Evolutionary conservation across 2,329 filamentous ascomycete genomes (phyloP), one percentile per base, ranked within the genome.

Genomic region (Uncinocarpus reesii): DNA sequence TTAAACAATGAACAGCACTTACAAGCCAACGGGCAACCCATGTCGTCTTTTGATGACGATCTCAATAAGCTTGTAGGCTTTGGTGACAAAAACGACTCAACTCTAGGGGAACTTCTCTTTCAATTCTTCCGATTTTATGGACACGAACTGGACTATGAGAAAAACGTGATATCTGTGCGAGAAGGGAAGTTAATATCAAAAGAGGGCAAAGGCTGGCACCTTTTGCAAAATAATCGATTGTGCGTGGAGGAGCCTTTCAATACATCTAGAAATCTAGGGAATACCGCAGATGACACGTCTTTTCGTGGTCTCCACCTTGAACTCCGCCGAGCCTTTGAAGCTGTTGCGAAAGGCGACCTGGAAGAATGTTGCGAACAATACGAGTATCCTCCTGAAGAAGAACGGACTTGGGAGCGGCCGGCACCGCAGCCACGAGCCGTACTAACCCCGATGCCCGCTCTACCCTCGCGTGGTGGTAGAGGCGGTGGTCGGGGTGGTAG

Each of bases 231-330:
- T 60, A 92, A 94, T 59, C 80, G 84, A 53, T 75, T 98, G 26
- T 95, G 90, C 62, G 86, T 98, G 8, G 92, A 98, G 63, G 92
- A 98, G 64, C 92, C 92, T 0, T 98, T 98, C 73, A 98, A 95
- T 59, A 83, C 77, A 3, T 76, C 77, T 29, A 80, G 92, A 35
- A 98, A 98, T 63, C 73, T 98, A 38, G 92, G 89, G 35, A 98
- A 98, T 59, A 96, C 92, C 1, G 92, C 88, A 7, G 92, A 98
- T 62, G 89, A 95, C 62, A 93, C 86, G 36, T 90, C 92, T 0
- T 95, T 95, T 67, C 80, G 84, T 43, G 92, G 92, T 1, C 77
- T 98, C 24, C 92, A 98, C 63, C 67, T 87, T 56, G 92, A 98
- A 67, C 72, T 98, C 42, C 80, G 92, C 52, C 78, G 88, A 55